Base-by-base conservation (phyloP, 2,329 filamentous ascomycete genomes). In the Diaporthe eres region DNA sequence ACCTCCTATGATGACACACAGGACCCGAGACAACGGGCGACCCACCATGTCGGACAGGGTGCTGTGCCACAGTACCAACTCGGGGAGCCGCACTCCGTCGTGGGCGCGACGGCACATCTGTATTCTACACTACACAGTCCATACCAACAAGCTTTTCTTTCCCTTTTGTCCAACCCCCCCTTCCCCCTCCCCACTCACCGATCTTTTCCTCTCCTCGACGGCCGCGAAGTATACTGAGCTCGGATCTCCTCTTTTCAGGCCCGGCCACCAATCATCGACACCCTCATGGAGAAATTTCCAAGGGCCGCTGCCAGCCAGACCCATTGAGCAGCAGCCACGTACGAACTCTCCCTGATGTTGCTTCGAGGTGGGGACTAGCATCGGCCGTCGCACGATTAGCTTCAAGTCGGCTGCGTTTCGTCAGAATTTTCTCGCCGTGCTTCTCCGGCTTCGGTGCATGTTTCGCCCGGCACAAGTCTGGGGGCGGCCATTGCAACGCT, bases 301-400 rank as follows among this genome's bases (percentile, higher is more conserved):
- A 75, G 55, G 39, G 44, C 60, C 39, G 74, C 70, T 44, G 61
- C 65, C 34, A 68, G 72, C 71, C 72, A 71, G 78, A 75, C 78
- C 82, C 82, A 83, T 81, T 82, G 77, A 82, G 77, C 79, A 76
- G 70, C 77, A 78, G 81, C 81, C 82, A 84, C 82, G 82, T 83
- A 80, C 82, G 71, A 72, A 76, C 60, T 67, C 31, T 68, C 76
- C 78, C 74, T 77, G 74, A 80, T 79, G 79, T 78, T 79, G 78
- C 79, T 78, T 78, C 72, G 49, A 70, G 71, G 80, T 80, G 80
- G 81, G 74, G 80, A 78, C 79, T 77, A 79, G 75, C 80, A 78
- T 74, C 76, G 80, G 78, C 70, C 61, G 74, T 79, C 75, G 74
- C 75, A 77, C 75, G 74, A 78, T 78, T 80, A 78, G 77, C 75